Base-by-base conservation (phyloP, 495 filamentous ascomycete species). In the Alectoria sarmentosa region DNA sequence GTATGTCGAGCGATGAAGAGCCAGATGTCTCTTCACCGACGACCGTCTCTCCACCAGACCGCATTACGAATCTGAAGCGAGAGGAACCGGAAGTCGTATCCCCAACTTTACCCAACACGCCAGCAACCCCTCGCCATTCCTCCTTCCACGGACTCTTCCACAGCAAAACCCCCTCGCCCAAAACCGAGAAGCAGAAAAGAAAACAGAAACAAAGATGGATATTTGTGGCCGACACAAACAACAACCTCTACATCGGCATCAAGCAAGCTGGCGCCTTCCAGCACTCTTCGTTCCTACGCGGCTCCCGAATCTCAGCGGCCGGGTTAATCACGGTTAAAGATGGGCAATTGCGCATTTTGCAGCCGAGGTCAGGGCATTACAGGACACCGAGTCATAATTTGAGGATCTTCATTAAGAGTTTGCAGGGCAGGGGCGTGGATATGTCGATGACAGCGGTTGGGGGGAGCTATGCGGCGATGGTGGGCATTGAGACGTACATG, bases 261-360 rank as follows among this genome's bases (percentile, higher is more conserved):
- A 96, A 97, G 69, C 86, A 90, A 71, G 84, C 84, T 36, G 92
- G 92, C 36, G 84, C 88, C 11, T 97, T 97, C 71, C 92, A 96
- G 70, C 92, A 97, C 75, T 89, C 84, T 10, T 91, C 88, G 1
- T 97, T 97, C 69, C 78, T 97, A 3, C 88, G 91, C 56, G 92
- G 92, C 19, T 81, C 82, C 23, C 83, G 91, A 23, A 90, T 96
- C 54, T 84, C 86, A 0, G 90, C 92, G 2, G 92, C 92, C 13
- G 92, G 92, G 0, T 75, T 92, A 49, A 92, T 96, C 67, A 92
- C 88, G 72, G 86, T 96, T 58, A 88, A 88, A 67, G 79, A 91
- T 64, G 92, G 92, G 15, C 83, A 88, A 42, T 68, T 97, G 38
- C 78, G 81, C 49, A 79, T 70, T 14, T 79, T 71, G 48, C 64